Evolutionary conservation across 495 filamentous ascomycete species (phyloP), one percentile per base, ranked within the genome.

Genomic region (Lophium mytilinum): DNA sequence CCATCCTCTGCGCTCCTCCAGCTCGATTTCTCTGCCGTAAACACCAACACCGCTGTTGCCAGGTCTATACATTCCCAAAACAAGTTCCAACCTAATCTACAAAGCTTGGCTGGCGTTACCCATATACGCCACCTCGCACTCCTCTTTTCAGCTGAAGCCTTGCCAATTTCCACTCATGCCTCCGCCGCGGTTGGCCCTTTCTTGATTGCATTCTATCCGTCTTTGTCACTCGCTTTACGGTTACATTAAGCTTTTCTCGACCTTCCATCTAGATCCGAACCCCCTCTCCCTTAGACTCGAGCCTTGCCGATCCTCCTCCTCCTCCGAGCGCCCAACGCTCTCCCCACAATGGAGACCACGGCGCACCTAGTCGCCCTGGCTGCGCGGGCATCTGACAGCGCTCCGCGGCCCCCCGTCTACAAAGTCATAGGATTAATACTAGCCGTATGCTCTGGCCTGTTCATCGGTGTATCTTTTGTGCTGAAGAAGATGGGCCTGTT

Each of bases 381-480:
- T 63, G 74, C 74, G 19, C 73, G 81, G 60, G 69, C 72, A 41
- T 66, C 60, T 35, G 55, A 41, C 47, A 60, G 56, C 42, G 67
- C 67, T 34, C 46, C 63, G 15, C 78, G 80, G 15, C 83, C 83
- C 9, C 71, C 81, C 5, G 69, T 77, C 39, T 98, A 86, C 79
- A 98, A 97, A 69, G 83, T 85, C 36, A 79, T 98, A 62, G 93
- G 93, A 39, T 86, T 98, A 57, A 79, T 82, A 11, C 78, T 98
- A 33, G 93, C 93, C 5, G 80, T 96, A 58, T 81, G 84, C 37
- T 96, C 93, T 1, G 93, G 93, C 14, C 70, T 90, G 33, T 97
- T 98, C 70, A 98, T 98, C 67, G 94, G 93, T 11, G 78, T 87
- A 10, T 97, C 93, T 1, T 98, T 98, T 66, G 91, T 98, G 41